These are phyloP conservation scores for Aureobasidium sp. DNA, from an alignment of 2,329 filamentous ascomycete genomes.

Conservation along the genomic window DNA sequence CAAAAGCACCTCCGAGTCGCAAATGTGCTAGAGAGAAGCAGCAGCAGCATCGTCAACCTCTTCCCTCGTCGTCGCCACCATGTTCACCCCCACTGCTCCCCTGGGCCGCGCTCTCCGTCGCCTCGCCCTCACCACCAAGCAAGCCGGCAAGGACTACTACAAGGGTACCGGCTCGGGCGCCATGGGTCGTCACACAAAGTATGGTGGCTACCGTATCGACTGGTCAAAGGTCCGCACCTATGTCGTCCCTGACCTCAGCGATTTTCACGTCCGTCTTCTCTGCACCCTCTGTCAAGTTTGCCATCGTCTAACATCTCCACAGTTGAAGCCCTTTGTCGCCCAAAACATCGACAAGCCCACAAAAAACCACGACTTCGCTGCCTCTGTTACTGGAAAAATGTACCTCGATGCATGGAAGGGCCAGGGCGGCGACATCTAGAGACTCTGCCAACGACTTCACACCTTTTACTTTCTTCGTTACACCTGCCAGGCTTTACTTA, in stretches of 20 bases:
- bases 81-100: constrained; percentile 46
- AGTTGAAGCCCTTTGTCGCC: constrained; percentile 68
- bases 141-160: constrained; percentile 90
- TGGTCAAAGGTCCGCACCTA: constrained; percentile 86
- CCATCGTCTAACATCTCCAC: neutral
- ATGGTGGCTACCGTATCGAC: constrained; percentile 76
- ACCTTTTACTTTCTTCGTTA: neutral
- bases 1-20: constrained; percentile 12
- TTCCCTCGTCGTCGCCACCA: neutral
- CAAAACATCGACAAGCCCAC: constrained; percentile 44
- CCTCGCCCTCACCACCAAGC: constrained; percentile 79
- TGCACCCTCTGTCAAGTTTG: neutral
- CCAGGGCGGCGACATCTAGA: constrained; percentile 20
- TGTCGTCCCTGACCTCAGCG: constrained; percentile 62
- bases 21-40: neutral
- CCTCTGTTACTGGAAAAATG: constrained; percentile 23
- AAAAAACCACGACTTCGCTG: constrained; percentile 41
- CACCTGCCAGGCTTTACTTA: neutral
- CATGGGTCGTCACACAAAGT: constrained; percentile 76
- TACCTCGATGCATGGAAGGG: constrained; percentile 28
- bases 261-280: constrained; percentile 56
- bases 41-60: neutral
- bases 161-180: constrained; percentile 87
- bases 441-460: neutral
- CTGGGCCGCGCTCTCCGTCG: constrained; percentile 65